Conservation (phyloP, 805 yeast genomes). For the Metschnikowia orientalis region DNA sequence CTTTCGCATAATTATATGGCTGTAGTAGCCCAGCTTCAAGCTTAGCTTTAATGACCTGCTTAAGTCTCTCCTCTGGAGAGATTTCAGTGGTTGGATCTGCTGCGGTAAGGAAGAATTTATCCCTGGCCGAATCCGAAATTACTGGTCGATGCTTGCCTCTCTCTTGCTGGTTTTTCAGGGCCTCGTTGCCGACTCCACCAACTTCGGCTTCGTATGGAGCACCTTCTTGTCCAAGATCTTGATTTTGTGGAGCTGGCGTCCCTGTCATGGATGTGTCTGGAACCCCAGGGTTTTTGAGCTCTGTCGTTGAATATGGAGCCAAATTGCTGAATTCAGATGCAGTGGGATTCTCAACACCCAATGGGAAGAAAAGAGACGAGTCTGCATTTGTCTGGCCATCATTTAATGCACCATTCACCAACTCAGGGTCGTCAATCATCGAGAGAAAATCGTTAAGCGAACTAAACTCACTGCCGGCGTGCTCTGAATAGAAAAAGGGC, state of each 20-base stretch:
- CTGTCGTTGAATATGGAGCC: constrained; percentile 28
- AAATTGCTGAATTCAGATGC: constrained; percentile 17
- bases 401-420: constrained; percentile 45
- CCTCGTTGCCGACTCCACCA: neutral
- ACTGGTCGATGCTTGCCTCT: constrained; percentile 33
- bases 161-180: no score
- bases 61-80: constrained; percentile 88
- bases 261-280: constrained; percentile 5
- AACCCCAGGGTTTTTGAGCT: constrained; percentile 6
- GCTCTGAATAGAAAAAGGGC: constrained; percentile 83
- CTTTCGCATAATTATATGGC: constrained; percentile 92
- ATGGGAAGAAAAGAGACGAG: constrained; percentile 15
- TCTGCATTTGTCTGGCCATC: constrained; percentile 16
- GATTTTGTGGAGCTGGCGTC: constrained; percentile 1
- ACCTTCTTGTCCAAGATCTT: constrained; percentile 16
- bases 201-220: constrained; percentile 1
- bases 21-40: constrained; percentile 87
- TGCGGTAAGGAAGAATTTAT: constrained; percentile 90
- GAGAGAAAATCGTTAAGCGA: constrained; percentile 84
- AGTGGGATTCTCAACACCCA: constrained; percentile 9
- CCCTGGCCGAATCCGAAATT: constrained; percentile 75
- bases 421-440: constrained; percentile 83
- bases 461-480: constrained; percentile 88
- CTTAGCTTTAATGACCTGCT: constrained; percentile 91
- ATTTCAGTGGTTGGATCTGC: constrained; percentile 95